Evolutionary conservation across 345 rosid genomes (phyloP), one percentile per base, ranked within the genome.

Genomic region (Euphorbia peplus): DNA sequence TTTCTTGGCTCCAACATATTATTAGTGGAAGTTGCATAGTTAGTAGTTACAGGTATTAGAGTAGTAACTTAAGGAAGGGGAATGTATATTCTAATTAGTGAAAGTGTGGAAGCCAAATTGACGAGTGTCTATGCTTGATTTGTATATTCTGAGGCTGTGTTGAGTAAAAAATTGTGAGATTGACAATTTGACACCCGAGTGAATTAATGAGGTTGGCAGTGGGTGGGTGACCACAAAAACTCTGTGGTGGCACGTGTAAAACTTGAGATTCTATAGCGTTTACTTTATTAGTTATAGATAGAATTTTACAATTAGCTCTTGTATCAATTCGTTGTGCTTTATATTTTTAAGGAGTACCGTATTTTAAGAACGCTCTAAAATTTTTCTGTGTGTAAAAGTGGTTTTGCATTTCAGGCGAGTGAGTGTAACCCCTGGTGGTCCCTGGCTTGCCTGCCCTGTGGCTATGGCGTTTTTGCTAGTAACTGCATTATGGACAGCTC

Each of bases 401-500:
- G n/a, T n/a, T n/a, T n/a, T 21, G 5, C n/a, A 63, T 42, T n/a
- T 24, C 21, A 42, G 22, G 14, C 53, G 5, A 41, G 39, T 18
- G 39, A 39, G 41, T 15, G 8, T n/a, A 37, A 25, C 15, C 15
- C 60, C 30, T n/a, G n/a, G 54, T 22, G 47, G 60, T 67, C 70
- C 70, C 70, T 56, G 22, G n/a, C n/a, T n/a, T n/a, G n/a, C n/a
- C n/a, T n/a, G n/a, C n/a, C 25, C 16, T 24, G 19, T 39, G 52
- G 51, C 15, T 44, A 15, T 47, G 51, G n/a, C 51, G 16, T 42
- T 6, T 42, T 6, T 55, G 28, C 28, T 28, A 55, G 25, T 67
- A 18, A 24, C 62, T 42, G 71, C 60, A 24, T 56, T 6, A 32
- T 6, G 6, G 37, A 68, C 54, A 68, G 16, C 18, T 65, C 69